These are phyloP conservation scores for Solanum chiquidenum DNA, from an alignment of 257 asterid species.

Conservation along the genomic window DNA sequence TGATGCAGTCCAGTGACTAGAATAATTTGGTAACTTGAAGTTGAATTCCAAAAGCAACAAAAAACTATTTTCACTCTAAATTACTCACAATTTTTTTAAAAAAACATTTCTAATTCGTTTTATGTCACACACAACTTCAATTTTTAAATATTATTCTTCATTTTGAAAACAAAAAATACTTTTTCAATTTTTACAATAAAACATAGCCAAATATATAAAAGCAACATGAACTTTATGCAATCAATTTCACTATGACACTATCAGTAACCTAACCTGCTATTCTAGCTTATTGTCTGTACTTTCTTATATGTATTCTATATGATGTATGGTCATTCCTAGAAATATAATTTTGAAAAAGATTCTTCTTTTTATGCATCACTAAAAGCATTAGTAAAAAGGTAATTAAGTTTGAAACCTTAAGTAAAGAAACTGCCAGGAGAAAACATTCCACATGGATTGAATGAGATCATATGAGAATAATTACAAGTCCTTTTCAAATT, in stretches of 20 bases:
- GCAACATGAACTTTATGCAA: neutral
- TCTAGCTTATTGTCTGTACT: neutral
- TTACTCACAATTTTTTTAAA: neutral
- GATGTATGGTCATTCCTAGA: neutral
- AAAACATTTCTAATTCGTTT: too few species aligned
- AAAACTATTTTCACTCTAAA: neutral
- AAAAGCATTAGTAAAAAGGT: neutral
- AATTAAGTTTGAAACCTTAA: neutral
- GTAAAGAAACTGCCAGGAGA: too few species aligned
- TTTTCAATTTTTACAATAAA: too few species aligned
- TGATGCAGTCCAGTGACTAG: neutral
- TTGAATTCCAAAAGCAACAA: neutral
- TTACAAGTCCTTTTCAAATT: neutral
- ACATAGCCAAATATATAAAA: neutral
- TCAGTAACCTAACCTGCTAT: neutral
- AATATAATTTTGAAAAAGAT: neutral
- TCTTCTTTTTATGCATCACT: neutral
- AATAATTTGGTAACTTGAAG: neutral
- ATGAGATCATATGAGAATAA: neutral
- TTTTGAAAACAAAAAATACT: neutral
- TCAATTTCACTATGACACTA: neutral
- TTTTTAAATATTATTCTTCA: too few species aligned
- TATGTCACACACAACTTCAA: neutral
- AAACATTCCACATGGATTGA: neutral
- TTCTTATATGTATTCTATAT: neutral